Conservation (phyloP, 169 alveolate genomes). For the Plasmodium inui region DNA sequence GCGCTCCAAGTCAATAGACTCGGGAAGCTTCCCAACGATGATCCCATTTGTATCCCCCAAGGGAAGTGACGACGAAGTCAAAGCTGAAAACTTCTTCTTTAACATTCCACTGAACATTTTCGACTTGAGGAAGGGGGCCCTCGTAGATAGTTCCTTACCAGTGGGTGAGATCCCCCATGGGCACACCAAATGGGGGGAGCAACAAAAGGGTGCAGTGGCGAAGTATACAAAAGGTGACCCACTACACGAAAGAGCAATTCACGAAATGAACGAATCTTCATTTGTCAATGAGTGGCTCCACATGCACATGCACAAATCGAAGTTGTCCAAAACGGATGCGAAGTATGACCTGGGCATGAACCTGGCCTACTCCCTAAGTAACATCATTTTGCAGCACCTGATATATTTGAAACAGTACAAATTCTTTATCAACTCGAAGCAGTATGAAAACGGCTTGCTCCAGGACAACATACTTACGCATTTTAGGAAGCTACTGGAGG, state of each 20-base stretch:
- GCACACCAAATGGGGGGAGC: not conserved
- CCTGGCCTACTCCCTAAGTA: conserved; percentile 64
- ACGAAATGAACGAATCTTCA: not conserved
- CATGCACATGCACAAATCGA: conserved; percentile 8
- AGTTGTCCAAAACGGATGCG: not conserved
- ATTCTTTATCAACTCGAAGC: conserved; percentile 35
- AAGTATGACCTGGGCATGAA: conserved; percentile 22
- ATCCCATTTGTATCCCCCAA: not conserved
- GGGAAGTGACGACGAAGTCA: not conserved
- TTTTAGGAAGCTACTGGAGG: conserved; percentile 55
- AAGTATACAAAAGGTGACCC: not conserved
- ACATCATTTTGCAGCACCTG: conserved; percentile 55
- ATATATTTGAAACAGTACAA: conserved; percentile 48
- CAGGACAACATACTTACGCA: conserved; percentile 48
- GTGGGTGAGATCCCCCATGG: not conserved
- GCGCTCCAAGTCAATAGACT: not conserved
- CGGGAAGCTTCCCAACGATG: not conserved
- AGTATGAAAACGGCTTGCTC: conserved; percentile 59
- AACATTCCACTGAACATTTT: conserved; percentile 44
- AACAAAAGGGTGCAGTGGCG: not conserved
- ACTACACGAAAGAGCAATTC: not conserved
- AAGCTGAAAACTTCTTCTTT: conserved; percentile 17
- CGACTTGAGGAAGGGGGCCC: conserved; percentile 20
- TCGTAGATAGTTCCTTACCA: not conserved
- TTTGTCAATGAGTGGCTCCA: conserved; percentile 59